phyloP scores from a whole-genome alignment of 2,329 filamentous ascomycete genomes.

The Dactylellina drechsleri region DNA sequence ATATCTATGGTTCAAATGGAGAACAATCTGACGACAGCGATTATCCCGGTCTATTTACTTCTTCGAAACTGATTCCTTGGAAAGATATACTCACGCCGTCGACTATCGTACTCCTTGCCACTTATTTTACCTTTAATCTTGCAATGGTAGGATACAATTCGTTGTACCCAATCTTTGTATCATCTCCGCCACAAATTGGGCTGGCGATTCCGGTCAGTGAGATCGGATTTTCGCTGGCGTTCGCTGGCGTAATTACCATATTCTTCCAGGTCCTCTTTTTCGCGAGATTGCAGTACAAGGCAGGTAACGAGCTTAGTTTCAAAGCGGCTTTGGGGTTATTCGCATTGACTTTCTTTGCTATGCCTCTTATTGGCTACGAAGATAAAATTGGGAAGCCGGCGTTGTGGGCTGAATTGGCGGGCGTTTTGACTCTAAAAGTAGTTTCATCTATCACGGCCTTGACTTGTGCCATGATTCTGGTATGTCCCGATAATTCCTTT shows the following conservation, averaged over 20 bases:
- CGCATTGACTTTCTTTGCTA: slow-evolving; percentile 81
- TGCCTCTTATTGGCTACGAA: slow-evolving; percentile 87
- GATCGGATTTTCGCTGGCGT: slow-evolving; percentile 85
- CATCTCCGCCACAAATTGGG: slow-evolving; percentile 78
- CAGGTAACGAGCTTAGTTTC: slow-evolving; percentile 89
- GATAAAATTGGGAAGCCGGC: slow-evolving; percentile 72
- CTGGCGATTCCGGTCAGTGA: slow-evolving; percentile 78
- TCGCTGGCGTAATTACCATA: slow-evolving; percentile 86
- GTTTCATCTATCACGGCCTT: slow-evolving; percentile 88
- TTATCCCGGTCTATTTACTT: slow-evolving; percentile 23
- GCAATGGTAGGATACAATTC: slow-evolving; percentile 96
- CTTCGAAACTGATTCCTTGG: slow-evolving; percentile 40
- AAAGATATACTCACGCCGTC: slow-evolving; percentile 75
- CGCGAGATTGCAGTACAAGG: slow-evolving; percentile 76
- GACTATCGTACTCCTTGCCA: slow-evolving; percentile 80
- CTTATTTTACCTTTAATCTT: slow-evolving; percentile 92
- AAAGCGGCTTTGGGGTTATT: slow-evolving; percentile 80
- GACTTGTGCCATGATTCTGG: slow-evolving; percentile 86
- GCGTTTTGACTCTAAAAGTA: slow-evolving; percentile 85
- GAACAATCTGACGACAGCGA: slow-evolving; percentile 33
- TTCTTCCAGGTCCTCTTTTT: slow-evolving; percentile 89
- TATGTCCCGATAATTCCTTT: slow-evolving; percentile 64
- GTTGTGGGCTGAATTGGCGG: slow-evolving; percentile 82
- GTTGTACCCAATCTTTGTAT: slow-evolving; percentile 90
- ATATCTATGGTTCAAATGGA: slow-evolving; percentile 1